phyloP scores from a whole-genome alignment of 2,329 filamentous ascomycete genomes.

The Pestalotiopsis sp. region DNA sequence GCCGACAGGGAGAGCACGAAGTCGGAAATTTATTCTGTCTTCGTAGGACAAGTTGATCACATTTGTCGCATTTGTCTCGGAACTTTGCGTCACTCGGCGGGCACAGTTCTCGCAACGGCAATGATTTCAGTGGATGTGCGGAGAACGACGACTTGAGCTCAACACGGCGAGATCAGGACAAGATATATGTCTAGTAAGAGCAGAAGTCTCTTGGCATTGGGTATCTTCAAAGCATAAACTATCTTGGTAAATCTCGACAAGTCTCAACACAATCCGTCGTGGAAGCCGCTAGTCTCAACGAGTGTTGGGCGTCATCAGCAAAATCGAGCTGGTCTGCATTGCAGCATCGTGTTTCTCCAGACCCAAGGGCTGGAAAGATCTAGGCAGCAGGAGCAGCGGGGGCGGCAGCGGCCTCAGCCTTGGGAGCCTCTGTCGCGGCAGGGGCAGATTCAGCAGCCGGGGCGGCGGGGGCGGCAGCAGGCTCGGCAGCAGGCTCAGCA shows the following conservation, averaged over 20 bases:
- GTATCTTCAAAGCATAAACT: slow-evolving; percentile 8
- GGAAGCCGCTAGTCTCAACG: not conserved
- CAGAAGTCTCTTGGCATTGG: slow-evolving; percentile 5
- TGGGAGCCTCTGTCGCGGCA: slow-evolving; percentile 3
- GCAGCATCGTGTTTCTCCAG: not conserved
- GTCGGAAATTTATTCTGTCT: not conserved
- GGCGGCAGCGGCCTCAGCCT: slow-evolving; percentile 12
- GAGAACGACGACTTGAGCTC: not conserved
- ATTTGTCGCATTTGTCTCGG: not conserved
- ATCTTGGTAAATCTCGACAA: not conserved
- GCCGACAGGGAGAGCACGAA: not conserved
- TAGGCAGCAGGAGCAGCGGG: not conserved
- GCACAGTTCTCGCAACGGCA: not conserved
- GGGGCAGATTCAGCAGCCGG: not conserved
- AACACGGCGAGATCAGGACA: not conserved
- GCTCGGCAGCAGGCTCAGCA: not conserved
- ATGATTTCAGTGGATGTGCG: not conserved
- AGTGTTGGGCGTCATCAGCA: not conserved
- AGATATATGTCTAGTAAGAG: not conserved
- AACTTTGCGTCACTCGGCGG: not conserved
- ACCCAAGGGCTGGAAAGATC: not conserved
- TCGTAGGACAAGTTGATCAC: not conserved
- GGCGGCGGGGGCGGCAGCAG: not conserved
- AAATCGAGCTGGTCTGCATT: not conserved
- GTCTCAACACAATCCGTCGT: not conserved